These are phyloP conservation scores for Porcisia hertigi DNA, from an alignment of 208 protist genomes.

Conservation along the genomic window DNA sequence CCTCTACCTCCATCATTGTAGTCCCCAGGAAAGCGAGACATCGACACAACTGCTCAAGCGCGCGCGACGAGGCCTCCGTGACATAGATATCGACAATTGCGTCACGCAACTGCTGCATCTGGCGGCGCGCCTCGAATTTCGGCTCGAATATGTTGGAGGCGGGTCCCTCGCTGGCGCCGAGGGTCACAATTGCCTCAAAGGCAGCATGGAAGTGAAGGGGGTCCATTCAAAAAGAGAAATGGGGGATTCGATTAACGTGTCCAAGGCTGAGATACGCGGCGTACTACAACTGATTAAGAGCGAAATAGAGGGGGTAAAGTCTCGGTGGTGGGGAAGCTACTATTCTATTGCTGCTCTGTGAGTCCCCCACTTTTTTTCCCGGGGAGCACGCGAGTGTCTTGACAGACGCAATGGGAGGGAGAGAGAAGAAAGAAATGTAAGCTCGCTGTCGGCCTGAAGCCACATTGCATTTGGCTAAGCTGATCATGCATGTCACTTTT, in stretches of 20 bases:
- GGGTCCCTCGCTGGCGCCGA: conserved; percentile 71
- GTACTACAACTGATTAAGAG: background rate
- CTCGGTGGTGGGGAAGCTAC: background rate
- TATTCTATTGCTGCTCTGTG: background rate
- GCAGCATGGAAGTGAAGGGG: conserved; percentile 35
- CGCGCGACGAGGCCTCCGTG: conserved; percentile 17
- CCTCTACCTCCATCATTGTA: conserved; percentile 80
- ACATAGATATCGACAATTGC: conserved; percentile 64
- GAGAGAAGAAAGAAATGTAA: background rate
- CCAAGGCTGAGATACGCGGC: background rate
- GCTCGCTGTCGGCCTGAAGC: background rate
- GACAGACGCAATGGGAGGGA: background rate
- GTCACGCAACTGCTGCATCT: conserved; percentile 63
- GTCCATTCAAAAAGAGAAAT: conserved; percentile 44
- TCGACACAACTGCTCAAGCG: conserved; percentile 67
- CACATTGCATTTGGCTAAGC: background rate
- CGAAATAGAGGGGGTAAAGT: background rate
- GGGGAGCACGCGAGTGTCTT: background rate
- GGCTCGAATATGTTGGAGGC: conserved; percentile 74
- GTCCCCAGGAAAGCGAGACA: conserved; percentile 69
- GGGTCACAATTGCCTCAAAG: conserved; percentile 54
- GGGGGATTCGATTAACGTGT: background rate
- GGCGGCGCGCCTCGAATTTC: conserved; percentile 67
- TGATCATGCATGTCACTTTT: background rate
- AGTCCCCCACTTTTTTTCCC: background rate